Conservation (phyloP, 352 stramenopile genomes). For the Globisporangium irregulare region DNA sequence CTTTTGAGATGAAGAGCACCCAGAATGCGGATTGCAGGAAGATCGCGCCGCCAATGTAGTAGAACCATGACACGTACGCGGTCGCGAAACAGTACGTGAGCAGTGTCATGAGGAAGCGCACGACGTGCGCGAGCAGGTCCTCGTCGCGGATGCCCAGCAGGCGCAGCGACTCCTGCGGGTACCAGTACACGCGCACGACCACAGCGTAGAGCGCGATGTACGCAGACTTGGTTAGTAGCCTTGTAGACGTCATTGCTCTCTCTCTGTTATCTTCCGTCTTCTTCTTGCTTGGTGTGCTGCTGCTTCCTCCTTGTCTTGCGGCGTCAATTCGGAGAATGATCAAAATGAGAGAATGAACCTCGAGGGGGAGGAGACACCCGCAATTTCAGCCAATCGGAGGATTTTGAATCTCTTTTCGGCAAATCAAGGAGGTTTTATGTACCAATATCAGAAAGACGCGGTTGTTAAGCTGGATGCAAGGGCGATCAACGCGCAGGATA, state of each 20-base stretch:
- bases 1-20: constrained; percentile 46
- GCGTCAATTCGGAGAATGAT: constrained; percentile 9
- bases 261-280: not conserved
- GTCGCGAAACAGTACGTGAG: constrained; percentile 46
- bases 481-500: not conserved
- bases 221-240: constrained; percentile 25
- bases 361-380: not conserved
- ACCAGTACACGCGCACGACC: constrained; percentile 46
- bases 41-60: constrained; percentile 37
- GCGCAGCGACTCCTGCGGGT: constrained; percentile 40
- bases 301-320: not conserved
- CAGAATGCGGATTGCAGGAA: constrained; percentile 55
- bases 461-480: not conserved
- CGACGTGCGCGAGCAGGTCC: constrained; percentile 44
- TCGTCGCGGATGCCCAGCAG: constrained; percentile 29
- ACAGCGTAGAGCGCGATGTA: constrained; percentile 43
- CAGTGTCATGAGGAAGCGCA: constrained; percentile 60
- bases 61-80: constrained; percentile 37
- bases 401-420: not conserved
- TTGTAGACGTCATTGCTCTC: constrained; percentile 3
- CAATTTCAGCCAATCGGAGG: constrained; percentile 9
- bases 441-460: constrained; percentile 5
- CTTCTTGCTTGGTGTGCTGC: not conserved
- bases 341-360: not conserved
- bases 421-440: constrained; percentile 1